These are phyloP conservation scores for Colletotrichum liaoningense DNA, from an alignment of 2,329 filamentous ascomycete genomes.

Conservation along the genomic window DNA sequence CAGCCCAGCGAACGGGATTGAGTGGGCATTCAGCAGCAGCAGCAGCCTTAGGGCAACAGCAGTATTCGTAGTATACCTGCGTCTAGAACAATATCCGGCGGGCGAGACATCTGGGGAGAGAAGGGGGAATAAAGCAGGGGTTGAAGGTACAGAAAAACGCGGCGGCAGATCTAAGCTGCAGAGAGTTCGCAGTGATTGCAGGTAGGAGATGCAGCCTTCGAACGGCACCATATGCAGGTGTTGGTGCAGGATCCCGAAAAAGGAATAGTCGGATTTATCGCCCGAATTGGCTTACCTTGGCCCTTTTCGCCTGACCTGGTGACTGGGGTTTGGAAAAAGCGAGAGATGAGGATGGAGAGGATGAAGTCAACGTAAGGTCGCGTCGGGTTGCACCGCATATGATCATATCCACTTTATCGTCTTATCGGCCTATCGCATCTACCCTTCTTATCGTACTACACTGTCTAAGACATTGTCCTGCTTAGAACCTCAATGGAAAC, in stretches of 20 bases:
- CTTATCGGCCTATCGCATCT: not conserved
- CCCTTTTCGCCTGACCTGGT: not conserved
- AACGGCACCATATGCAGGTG: conserved; percentile 4
- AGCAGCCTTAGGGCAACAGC: not conserved
- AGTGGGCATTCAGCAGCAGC: not conserved
- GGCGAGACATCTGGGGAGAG: not conserved
- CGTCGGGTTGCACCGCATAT: not conserved
- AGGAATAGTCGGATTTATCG: conserved; percentile 21
- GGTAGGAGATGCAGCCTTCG: not conserved
- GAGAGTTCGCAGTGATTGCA: not conserved
- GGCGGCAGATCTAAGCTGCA: not conserved
- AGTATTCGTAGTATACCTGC: not conserved
- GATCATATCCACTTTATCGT: not conserved
- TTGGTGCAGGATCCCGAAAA: conserved; percentile 5
- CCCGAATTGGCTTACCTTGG: conserved; percentile 22
- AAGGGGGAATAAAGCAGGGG: not conserved
- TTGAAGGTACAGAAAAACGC: not conserved
- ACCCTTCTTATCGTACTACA: not conserved
- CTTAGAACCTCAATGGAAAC: not conserved
- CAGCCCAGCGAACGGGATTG: not conserved
- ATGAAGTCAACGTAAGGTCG: not conserved
- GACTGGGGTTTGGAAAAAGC: not conserved
- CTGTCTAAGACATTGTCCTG: not conserved
- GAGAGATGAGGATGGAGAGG: not conserved
- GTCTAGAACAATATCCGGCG: not conserved